Evolutionary conservation across 1,139 yeast species (phyloP).

Genomic region (Geotrichum candidum): DNA sequence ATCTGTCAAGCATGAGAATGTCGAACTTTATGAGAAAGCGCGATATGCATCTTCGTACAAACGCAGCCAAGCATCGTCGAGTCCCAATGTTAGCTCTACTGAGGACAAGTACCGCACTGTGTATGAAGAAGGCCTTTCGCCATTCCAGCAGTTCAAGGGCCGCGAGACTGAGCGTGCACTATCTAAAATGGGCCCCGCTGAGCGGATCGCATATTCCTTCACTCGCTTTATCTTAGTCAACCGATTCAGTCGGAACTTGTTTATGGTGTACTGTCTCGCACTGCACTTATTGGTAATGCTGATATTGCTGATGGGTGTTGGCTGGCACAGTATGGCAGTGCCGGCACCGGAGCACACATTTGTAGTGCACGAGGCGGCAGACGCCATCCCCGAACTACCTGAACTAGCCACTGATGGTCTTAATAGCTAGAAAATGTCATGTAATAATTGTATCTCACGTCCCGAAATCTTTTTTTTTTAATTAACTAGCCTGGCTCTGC

Average conservation of each 20-base stretch:
- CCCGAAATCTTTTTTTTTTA: neutral
- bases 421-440: neutral
- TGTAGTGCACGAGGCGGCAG: constrained; percentile 8
- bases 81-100: constrained; percentile 35
- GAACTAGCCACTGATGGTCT: neutral
- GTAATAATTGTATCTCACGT: neutral
- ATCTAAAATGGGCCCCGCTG: constrained; percentile 69
- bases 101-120: constrained; percentile 56
- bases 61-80: neutral
- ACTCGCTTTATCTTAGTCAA: constrained; percentile 73
- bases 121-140: constrained; percentile 77
- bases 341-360: constrained; percentile 14
- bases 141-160: constrained; percentile 75
- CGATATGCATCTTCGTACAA: constrained; percentile 54
- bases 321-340: constrained; percentile 11
- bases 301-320: constrained; percentile 52
- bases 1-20: constrained; percentile 63
- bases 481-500: neutral
- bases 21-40: constrained; percentile 73
- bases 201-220: constrained; percentile 67
- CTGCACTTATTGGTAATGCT: constrained; percentile 70
- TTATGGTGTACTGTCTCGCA: constrained; percentile 66
- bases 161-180: constrained; percentile 72
- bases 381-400: constrained; percentile 14
- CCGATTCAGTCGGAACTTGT: constrained; percentile 63